Conservation (phyloP, 176 grass and related monocot species). For the Oryza meyeriana region DNA sequence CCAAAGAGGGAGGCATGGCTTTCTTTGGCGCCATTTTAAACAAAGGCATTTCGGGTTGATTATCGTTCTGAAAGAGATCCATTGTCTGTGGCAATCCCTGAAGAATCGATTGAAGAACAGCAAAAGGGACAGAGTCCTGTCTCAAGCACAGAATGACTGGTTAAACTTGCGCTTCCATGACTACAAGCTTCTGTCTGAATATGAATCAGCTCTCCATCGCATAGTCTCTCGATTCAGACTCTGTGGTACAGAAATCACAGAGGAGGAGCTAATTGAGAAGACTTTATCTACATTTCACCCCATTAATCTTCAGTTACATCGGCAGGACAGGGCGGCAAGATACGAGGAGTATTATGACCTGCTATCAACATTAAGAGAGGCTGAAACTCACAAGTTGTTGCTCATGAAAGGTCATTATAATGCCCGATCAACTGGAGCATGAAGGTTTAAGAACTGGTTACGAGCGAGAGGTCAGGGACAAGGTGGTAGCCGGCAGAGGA, state of each 20-base stretch:
- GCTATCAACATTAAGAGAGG: neutral
- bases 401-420: neutral
- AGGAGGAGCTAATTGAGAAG: conserved; percentile 6
- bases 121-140: neutral
- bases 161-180: neutral
- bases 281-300: neutral
- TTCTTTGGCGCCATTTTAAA: neutral
- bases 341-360: neutral
- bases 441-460: neutral
- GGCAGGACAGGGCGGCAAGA: neutral
- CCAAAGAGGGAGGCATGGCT: neutral
- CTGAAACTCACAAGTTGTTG: neutral
- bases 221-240: neutral
- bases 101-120: neutral
- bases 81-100: neutral
- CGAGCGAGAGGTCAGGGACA: neutral
- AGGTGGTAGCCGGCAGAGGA: neutral
- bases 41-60: neutral
- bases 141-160: neutral
- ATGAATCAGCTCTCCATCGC: neutral
- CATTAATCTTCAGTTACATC: neutral
- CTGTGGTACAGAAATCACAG: neutral
- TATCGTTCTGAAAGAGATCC: neutral
- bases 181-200: neutral
- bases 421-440: neutral